Evolutionary conservation across 345 rosid genomes (phyloP), one percentile per base, ranked within the genome.

Genomic region (Citrus mangshanensis): DNA sequence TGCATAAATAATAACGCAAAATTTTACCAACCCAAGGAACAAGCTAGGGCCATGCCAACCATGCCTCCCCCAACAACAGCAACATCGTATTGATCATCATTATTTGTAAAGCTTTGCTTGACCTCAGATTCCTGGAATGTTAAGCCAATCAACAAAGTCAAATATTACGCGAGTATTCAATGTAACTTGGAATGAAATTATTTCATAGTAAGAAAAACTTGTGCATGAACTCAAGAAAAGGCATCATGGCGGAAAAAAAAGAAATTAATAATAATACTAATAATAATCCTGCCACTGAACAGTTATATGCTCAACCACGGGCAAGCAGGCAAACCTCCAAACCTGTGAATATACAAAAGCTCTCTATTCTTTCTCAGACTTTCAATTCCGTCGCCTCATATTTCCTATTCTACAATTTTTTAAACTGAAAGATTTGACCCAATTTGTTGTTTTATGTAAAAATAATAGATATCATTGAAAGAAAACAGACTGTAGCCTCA

Each of bases 1-100:
- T 21, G 51, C 37, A 77, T n/a, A 66, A 76, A 32, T 27, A 22
- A 66, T 40, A 66, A 34, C 19, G 42, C 51, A 46, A 67, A 67
- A 40, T 70, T 68, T 16, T 32, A 72, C 85, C 62, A 78, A 93
- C 99, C 98, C 54, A 95, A 81, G 16, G 99, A 93, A 89, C 95
- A 93, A 77, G 99, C 98, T 65, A 95, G 82, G 82, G 98, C 94
- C 86, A 95, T 89, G 81, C 99, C 98, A 81, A 95, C 99, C 97
- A 95, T 91, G 84, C 98, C 98, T 72, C 97, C 97, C 28, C 99
- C 98, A 60, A 93, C 95, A 75, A 95, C 89, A 73, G 98, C 98
- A 86, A 94, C 81, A 79, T 95, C 98, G 79, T 90, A 91, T 64
- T 86, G 90, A 8, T 84, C 82, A 73, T 64, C 81, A 78, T 82